Percentiles rank a stretch among this genome's conserved stretches.
Conservation (phyloP, 805 yeast genomes). For the Wickerhamiella musiphila region DNA sequence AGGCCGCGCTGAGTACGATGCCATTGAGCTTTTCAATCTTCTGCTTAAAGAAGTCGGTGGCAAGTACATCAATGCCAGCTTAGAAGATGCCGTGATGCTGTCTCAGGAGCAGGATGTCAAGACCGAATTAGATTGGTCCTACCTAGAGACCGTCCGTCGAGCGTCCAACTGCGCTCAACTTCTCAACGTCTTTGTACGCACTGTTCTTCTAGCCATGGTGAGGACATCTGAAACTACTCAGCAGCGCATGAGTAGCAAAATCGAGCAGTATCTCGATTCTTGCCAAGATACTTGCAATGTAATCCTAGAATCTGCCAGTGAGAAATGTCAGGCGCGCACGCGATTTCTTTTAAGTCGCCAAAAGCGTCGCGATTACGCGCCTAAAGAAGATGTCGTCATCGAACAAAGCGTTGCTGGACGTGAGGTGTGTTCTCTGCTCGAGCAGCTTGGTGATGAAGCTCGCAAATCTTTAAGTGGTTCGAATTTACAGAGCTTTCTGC, state of each 20-base stretch:
- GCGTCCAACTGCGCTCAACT: constrained; percentile 46
- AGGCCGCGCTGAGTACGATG: constrained; percentile 35
- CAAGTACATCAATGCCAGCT: constrained; percentile 53
- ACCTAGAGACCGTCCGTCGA: constrained; percentile 32
- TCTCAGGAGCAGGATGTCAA: constrained; percentile 17
- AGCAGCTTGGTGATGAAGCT: constrained; percentile 26
- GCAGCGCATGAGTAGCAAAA: constrained; percentile 39
- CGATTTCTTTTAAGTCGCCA: constrained; percentile 41
- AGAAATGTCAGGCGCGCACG: constrained; percentile 35
- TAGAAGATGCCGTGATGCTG: constrained; percentile 43
- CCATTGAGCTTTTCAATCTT: constrained; percentile 49
- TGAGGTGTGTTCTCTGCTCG: constrained; percentile 37
- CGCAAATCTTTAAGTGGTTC: constrained; percentile 25
- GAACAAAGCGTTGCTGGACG: constrained; percentile 54
- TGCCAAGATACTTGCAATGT: constrained; percentile 48
- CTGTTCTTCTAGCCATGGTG: constrained; percentile 60
- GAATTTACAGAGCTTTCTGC: constrained; percentile 35
- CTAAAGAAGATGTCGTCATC: constrained; percentile 24
- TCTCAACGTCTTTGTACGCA: constrained; percentile 54
- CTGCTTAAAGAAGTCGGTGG: constrained; percentile 54
- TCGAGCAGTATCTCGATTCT: constrained; percentile 33
- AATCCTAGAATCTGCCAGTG: constrained; percentile 41
- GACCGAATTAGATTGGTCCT: constrained; percentile 27
- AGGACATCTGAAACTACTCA: constrained; percentile 39
- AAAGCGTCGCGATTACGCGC: constrained; percentile 52